Percentiles rank a stretch among this genome's conserved stretches.
phyloP scores from a whole-genome alignment of 2,329 filamentous ascomycete species.

The Myrmaecium sp. region DNA sequence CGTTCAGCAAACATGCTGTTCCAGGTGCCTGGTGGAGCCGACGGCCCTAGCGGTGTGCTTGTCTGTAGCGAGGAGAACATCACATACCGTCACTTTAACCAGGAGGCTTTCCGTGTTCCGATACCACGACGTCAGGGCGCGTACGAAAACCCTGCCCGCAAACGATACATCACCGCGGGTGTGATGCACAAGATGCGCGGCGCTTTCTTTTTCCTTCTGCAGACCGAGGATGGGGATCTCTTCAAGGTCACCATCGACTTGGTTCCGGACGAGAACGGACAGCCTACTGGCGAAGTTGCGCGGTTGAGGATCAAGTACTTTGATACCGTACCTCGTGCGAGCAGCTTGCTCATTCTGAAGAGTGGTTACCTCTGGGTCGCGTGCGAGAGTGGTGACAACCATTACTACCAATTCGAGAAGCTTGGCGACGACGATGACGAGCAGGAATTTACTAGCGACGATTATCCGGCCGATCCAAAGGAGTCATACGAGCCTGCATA shows the following conservation, averaged over 20 bases:
- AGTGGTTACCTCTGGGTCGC: constrained; percentile 90
- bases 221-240: constrained; percentile 93
- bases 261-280: constrained; percentile 61
- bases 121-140: constrained; percentile 76
- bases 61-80: constrained; percentile 91
- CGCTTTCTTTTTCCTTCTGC: constrained; percentile 78
- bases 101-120: constrained; percentile 72
- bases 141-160: constrained; percentile 82
- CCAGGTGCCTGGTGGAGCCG: constrained; percentile 83
- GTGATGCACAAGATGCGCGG: constrained; percentile 97
- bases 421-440: constrained; percentile 92
- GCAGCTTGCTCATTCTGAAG: constrained; percentile 80
- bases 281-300: constrained; percentile 64
- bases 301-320: constrained; percentile 92
- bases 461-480: constrained; percentile 59
- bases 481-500: constrained; percentile 62
- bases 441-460: constrained; percentile 66
- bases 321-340: constrained; percentile 80
- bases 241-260: constrained; percentile 95
- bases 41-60: constrained; percentile 85
- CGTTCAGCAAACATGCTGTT: constrained; percentile 79
- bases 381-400: constrained; percentile 81
- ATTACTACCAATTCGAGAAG: constrained; percentile 95
- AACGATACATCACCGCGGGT: constrained; percentile 70
- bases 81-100: constrained; percentile 92